Conservation (phyloP, 805 yeast genomes). For the Pichia sporocuriosa region DNA sequence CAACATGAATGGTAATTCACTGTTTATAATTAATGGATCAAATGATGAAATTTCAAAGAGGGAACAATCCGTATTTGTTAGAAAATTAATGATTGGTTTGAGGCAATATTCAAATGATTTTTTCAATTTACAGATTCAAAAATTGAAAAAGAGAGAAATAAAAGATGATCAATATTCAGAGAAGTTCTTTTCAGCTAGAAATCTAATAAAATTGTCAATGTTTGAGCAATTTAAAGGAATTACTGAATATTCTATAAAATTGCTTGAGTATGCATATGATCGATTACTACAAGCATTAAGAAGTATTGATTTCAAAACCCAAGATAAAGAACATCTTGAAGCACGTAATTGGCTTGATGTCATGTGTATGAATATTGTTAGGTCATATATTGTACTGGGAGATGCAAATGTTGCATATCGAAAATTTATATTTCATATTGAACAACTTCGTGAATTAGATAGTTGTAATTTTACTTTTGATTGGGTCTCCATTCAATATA, state of each 20-base stretch:
- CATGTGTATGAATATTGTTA: slow-evolving; percentile 54
- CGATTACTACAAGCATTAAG: slow-evolving; percentile 36
- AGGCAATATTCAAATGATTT: slow-evolving; percentile 39
- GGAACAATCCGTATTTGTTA: slow-evolving; percentile 26
- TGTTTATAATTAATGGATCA: slow-evolving; percentile 5
- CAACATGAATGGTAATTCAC: slow-evolving; percentile 4
- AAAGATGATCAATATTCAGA: slow-evolving; percentile 21
- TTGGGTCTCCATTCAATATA: slow-evolving; percentile 62
- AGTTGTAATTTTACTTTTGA: slow-evolving; percentile 11
- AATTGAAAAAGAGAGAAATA: slow-evolving; percentile 33
- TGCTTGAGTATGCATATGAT: slow-evolving; percentile 49
- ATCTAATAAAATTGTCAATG: slow-evolving; percentile 44
- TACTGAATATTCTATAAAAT: slow-evolving; percentile 41
- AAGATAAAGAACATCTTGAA: slow-evolving; percentile 34
- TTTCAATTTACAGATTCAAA: slow-evolving; percentile 36
- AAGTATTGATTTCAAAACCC: slow-evolving; percentile 16
- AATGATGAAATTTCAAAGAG: slow-evolving; percentile 7
- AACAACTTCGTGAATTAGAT: slow-evolving; percentile 33
- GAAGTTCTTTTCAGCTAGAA: slow-evolving; percentile 41
- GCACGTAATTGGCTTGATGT: slow-evolving; percentile 50
- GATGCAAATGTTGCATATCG: slow-evolving; percentile 53
- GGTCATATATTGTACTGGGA: slow-evolving; percentile 52
- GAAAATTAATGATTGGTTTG: slow-evolving; percentile 32
- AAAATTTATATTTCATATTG: slow-evolving; percentile 60
- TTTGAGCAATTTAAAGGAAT: slow-evolving; percentile 42